Conservation (phyloP, 208 protist species). For the Trypanosoma lewisi region DNA sequence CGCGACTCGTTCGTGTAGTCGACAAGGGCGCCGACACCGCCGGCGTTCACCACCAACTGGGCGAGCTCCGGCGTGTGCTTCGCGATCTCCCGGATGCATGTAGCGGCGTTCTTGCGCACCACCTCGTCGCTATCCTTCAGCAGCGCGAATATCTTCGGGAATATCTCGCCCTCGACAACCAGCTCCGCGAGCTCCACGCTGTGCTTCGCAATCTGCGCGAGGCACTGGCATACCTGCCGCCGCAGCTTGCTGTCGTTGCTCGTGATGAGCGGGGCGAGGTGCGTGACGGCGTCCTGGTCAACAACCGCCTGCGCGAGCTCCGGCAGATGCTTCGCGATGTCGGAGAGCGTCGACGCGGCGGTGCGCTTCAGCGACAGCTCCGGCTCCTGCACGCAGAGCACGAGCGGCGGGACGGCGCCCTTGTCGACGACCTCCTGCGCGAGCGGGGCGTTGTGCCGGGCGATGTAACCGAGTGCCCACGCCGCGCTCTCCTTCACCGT, state of each 20-base stretch:
- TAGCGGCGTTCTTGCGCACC: conserved; percentile 97
- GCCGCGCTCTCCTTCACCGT: conserved; percentile 97
- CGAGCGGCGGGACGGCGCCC: conserved; percentile 94
- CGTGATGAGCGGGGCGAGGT: conserved; percentile 96
- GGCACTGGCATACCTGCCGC: conserved; percentile 93
- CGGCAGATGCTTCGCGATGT: conserved; percentile 95
- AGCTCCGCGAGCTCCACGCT: conserved; percentile 97
- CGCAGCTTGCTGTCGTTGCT: conserved; percentile 95
- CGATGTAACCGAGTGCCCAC: conserved; percentile 98
- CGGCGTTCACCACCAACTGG: conserved; percentile 97
- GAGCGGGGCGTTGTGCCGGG: conserved; percentile 93
- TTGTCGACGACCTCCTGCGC: conserved; percentile 96
- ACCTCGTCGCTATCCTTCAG: conserved; percentile 95
- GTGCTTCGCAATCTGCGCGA: conserved; percentile 98
- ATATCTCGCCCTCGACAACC: conserved; percentile 98
- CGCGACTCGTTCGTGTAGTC: conserved; percentile 95
- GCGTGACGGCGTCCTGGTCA: conserved; percentile 95
- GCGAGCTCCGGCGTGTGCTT: conserved; percentile 98
- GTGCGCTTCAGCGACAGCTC: conserved; percentile 97
- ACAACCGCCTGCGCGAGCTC: conserved; percentile 96
- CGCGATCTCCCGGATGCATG: conserved; percentile 96
- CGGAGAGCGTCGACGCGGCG: conserved; percentile 93
- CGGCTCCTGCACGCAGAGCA: conserved; percentile 97
- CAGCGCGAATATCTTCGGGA: conserved; percentile 95
- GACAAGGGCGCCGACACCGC: conserved; percentile 96